Conservation (phyloP, 2,329 filamentous ascomycete species). For the Malbranchea zuffiana region DNA sequence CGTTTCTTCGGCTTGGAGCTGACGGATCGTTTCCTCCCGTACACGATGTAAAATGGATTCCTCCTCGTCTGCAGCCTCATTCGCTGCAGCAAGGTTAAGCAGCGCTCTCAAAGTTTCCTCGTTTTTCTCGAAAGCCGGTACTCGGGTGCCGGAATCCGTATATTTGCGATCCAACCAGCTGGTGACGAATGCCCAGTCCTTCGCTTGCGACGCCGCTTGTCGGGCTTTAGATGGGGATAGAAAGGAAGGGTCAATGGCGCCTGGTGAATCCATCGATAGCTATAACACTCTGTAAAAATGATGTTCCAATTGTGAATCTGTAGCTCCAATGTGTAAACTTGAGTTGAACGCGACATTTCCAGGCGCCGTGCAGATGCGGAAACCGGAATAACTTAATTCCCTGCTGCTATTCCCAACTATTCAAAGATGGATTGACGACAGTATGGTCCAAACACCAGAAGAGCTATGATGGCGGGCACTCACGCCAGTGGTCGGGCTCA, state of each 20-base stretch:
- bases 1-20: constrained; percentile 21
- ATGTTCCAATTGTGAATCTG: too few relatives aligned
- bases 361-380: too few relatives aligned
- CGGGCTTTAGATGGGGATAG: constrained; percentile 56
- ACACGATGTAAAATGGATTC: constrained; percentile 26
- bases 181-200: constrained; percentile 85
- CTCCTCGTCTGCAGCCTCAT: constrained; percentile 54
- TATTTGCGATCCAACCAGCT: constrained; percentile 68
- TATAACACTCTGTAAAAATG: too few relatives aligned
- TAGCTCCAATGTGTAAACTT: too few relatives aligned
- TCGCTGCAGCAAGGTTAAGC: constrained; percentile 60
- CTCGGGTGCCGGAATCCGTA: constrained; percentile 40
- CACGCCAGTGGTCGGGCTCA: constrained; percentile 1
- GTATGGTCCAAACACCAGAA: too few relatives aligned
- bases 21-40: constrained; percentile 27
- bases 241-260: too few relatives aligned
- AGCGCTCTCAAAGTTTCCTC: constrained; percentile 67
- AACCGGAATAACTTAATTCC: too few relatives aligned
- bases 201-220: constrained; percentile 67
- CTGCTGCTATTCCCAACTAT: too few relatives aligned
- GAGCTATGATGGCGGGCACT: constrained; percentile 5
- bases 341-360: too few relatives aligned
- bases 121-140: constrained; percentile 76
- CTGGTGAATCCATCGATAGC: too few relatives aligned
- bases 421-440: too few relatives aligned